These are phyloP conservation scores for Neopestalotiopsis clavispora DNA, from an alignment of 2,329 filamentous ascomycete species.

Conservation along the genomic window DNA sequence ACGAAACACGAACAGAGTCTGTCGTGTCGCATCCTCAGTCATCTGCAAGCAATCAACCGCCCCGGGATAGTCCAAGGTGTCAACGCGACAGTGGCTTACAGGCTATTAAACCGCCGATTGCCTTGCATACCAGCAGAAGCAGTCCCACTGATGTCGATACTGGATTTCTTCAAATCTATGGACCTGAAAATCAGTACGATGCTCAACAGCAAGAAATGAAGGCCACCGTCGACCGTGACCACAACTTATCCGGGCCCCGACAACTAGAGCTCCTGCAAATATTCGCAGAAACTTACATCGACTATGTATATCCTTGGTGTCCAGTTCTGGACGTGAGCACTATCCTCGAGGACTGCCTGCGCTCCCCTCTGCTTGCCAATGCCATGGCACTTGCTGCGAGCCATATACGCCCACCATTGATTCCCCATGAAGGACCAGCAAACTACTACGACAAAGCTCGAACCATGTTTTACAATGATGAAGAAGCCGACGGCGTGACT, in stretches of 20 bases:
- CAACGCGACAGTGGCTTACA: background rate
- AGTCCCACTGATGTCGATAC: conserved; percentile 39
- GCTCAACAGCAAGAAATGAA: conserved; percentile 35
- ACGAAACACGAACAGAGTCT: background rate
- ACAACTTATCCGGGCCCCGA: conserved; percentile 23
- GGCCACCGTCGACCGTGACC: conserved; percentile 30
- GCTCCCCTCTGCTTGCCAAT: conserved; percentile 41
- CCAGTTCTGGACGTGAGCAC: conserved; percentile 42
- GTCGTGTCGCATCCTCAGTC: background rate
- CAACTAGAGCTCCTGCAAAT: conserved; percentile 40
- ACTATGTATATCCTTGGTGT: conserved; percentile 48
- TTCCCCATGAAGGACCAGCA: conserved; percentile 42
- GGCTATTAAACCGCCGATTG: background rate
- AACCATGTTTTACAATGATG: conserved; percentile 45
- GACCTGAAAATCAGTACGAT: conserved; percentile 36
- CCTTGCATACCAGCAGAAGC: conserved; percentile 22
- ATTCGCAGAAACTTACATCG: conserved; percentile 47
- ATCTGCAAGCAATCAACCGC: background rate
- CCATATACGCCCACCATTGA: conserved; percentile 45
- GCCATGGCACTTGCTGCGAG: conserved; percentile 45
- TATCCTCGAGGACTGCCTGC: conserved; percentile 34
- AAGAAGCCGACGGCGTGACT: conserved; percentile 42
- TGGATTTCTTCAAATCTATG: conserved; percentile 40
- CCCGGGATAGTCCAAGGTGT: background rate
- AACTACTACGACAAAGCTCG: conserved; percentile 45